Evolutionary conservation across 139 green algal species (phyloP).

Genomic region (Tetratostichococcus sp.): DNA sequence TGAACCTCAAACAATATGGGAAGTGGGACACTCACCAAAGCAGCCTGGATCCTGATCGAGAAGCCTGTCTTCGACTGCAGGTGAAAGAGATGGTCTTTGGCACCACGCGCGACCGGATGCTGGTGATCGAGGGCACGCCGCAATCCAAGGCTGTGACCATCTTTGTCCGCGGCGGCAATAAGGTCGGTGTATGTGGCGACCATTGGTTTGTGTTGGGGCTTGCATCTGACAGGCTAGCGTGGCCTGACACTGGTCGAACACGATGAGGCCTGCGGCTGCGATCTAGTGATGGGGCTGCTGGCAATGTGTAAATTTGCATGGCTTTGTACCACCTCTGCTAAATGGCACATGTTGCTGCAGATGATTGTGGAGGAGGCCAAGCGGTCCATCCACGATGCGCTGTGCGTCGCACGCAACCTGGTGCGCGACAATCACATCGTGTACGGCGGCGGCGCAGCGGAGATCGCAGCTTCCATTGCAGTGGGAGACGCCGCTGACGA

Average conservation of each 20-base stretch:
- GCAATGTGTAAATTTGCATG: no score
- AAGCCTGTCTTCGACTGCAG: no score
- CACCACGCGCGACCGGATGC: conserved; percentile 95
- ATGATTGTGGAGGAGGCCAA: conserved; percentile 94
- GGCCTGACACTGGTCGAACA: neutral
- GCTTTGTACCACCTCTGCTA: no score
- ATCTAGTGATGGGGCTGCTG: no score
- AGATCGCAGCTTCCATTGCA: conserved; percentile 88
- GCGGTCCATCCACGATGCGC: conserved; percentile 93
- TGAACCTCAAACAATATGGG: no score
- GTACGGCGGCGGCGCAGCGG: conserved; percentile 92
- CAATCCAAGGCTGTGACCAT: conserved; percentile 94
- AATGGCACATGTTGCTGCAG: neutral
- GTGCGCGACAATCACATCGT: conserved; percentile 95
- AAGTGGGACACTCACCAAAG: no score
- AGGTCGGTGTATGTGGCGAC: conserved; percentile 86
- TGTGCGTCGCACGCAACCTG: conserved; percentile 98
- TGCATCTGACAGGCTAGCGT: no score
- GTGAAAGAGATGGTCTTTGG: conserved; percentile 83
- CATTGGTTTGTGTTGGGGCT: no score
- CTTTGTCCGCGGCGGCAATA: conserved; percentile 94
- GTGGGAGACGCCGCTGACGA: conserved; percentile 85
- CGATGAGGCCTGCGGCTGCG: no score
- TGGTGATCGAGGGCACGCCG: conserved; percentile 93
- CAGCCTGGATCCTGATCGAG: no score